Base-by-base conservation (phyloP, 2,329 filamentous ascomycete species). In the Trichoderma breve region DNA sequence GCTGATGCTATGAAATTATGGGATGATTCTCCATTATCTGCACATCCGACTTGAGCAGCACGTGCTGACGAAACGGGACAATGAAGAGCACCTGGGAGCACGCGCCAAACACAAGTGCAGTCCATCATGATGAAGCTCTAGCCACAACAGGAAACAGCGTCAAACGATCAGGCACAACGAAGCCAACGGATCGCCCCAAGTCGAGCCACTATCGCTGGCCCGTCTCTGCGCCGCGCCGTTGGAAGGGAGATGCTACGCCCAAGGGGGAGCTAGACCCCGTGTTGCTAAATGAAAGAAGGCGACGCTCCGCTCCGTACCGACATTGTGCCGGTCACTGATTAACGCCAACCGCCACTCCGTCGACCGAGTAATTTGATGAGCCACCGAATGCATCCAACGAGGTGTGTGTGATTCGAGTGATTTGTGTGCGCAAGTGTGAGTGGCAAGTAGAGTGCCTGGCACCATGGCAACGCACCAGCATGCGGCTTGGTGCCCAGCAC, bases 231-330 rank as follows among this genome's bases (percentile, higher is more conserved):
- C 55, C 55, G 43, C 51, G 39, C 55, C 21, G 21, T 24, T 32
- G 36, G 43, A 39, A 8, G 43, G 68, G n/a, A 14, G 58, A 47
- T 70, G 68, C 68, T 63, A 70, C 36, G 58, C 68, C 68, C 58
- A 70, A 70, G 58, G 32, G 51, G 66, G 66, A 61, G n/a, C 66
- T 69, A 61, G 66, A 28, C 36, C 26, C 66, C 60, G 62, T 60
- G 53, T 47, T 66, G n/a, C 43, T 67, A 67, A 47, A 67, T 60
- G 47, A 47, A 60, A 71, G 18, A 47, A 60, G 58, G 47, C 51
- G 60, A 26, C 60, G 58, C 61, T 39, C 32, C 60, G 61, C 60
- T 30, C 69, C 69, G 69, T 71, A 65, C 69, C 69, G 69, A 71
- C 34, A 71, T 71, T 65, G 69, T 64, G 69, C 69, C 69, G 69